Evolutionary conservation across 2,329 filamentous ascomycete species (phyloP), one percentile per base, ranked within the genome.

Genomic region (Ophiostoma sp.): DNA sequence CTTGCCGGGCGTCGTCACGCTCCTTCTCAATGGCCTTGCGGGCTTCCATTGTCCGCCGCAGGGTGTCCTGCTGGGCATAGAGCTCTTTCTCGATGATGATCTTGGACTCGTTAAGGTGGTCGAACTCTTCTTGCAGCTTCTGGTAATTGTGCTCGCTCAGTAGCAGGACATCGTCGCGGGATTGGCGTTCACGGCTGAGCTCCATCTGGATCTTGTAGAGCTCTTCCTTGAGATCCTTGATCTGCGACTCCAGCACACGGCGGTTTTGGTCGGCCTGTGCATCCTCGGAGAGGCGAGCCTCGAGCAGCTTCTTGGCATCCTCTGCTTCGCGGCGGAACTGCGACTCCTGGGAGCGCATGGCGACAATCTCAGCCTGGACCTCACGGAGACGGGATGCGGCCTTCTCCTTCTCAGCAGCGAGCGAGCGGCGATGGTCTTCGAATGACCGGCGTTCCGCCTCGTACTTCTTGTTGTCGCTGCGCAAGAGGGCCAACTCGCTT

Each of bases 41-140:
- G 64, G 93, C 92, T 81, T 97, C 94, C 77, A 92, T 93, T 12
- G 94, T 93, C 72, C 95, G 90, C 50, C 96, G 90, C 63, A 98
- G 88, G 12, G 93, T 92, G 79, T 99, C 95, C 81, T 98, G 95
- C 79, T 98, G 95, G 5, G 93, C 92, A 80, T 98, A 98, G 81
- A 99, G 91, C 82, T 98, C 95, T 81, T 98, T 98, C 82, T 99
- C 95, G 76, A 99, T 97, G 64, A 91, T 97, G 78, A 98, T 97
- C 82, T 99, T 99, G 36, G 94, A 91, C 76, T 98, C 94, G 78
- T 97, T 97, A 45, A 98, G 86, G 45, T 90, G 89, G 69, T 97
- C 91, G 77, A 91, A 97, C 76, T 98, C 94, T 33, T 95, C 91
- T 80, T 95, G 91, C 74, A 99, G 85, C 69, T 91, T 89, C 61